phyloP scores from a whole-genome alignment of 805 yeast species.

The Pichia insulana region DNA sequence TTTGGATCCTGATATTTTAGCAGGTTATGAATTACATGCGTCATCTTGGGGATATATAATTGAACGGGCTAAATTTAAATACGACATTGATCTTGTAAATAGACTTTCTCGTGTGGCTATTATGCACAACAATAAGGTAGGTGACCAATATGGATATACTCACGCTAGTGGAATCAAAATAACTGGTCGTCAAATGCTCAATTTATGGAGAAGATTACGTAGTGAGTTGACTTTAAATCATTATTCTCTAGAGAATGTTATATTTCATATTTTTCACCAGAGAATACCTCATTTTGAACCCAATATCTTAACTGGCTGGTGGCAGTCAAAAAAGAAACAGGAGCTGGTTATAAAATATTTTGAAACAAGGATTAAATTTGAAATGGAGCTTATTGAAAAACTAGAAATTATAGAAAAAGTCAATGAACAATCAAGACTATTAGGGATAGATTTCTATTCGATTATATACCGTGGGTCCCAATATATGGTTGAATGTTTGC shows the following conservation, averaged over 20 bases:
- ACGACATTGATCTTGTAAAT: constrained; percentile 45
- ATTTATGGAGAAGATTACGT: constrained; percentile 74
- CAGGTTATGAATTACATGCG: constrained; percentile 77
- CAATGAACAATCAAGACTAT: constrained; percentile 72
- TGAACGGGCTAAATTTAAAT: constrained; percentile 44
- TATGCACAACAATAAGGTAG: constrained; percentile 42
- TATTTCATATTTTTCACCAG: constrained; percentile 56
- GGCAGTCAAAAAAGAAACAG: constrained; percentile 21
- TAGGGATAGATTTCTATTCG: constrained; percentile 86
- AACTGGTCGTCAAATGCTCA: constrained; percentile 76
- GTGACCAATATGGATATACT: constrained; percentile 73
- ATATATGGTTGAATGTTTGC: constrained; percentile 81
- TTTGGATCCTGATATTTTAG: constrained; percentile 79
- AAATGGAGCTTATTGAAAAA: constrained; percentile 40
- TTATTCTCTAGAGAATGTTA: constrained; percentile 71
- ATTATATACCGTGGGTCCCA: constrained; percentile 89
- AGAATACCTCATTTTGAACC: constrained; percentile 57
- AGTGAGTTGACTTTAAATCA: constrained; percentile 53
- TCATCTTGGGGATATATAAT: constrained; percentile 86
- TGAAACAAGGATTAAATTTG: constrained; percentile 35
- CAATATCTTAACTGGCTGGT: constrained; percentile 40
- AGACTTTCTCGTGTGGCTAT: constrained; percentile 52
- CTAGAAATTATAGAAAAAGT: constrained; percentile 64
- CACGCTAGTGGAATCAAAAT: constrained; percentile 64
- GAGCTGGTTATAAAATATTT: constrained; percentile 37